Percentiles rank a stretch among this genome's conserved stretches.
Conservation (phyloP, 495 filamentous ascomycete species). For the Penicilliopsis zonata region DNA sequence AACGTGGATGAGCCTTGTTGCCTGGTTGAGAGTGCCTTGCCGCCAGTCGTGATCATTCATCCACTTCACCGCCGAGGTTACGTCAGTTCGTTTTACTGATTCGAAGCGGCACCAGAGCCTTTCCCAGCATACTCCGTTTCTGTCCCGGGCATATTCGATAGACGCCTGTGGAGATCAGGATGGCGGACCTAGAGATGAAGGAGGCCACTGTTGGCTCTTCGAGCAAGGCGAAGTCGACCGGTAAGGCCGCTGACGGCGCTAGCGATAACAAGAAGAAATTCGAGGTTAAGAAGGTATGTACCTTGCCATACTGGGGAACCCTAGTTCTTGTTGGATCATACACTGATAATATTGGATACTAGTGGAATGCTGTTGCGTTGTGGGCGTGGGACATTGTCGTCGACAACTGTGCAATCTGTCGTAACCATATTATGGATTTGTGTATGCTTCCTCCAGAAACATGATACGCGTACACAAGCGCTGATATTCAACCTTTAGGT, state of each 20-base stretch:
- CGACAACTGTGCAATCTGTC: conserved; percentile 98
- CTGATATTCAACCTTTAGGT: too few relatives aligned
- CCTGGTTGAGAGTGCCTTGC: too few relatives aligned
- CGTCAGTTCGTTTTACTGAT: too few relatives aligned
- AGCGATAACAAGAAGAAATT: conserved; percentile 80
- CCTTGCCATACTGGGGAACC: not conserved
- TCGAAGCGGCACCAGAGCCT: too few relatives aligned
- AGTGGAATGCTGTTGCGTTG: conserved; percentile 99
- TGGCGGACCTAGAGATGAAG: conserved; percentile 97
- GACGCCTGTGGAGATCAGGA: conserved; percentile 36
- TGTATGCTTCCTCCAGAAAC: conserved; percentile 56
- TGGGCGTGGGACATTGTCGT: conserved; percentile 99
- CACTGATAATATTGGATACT: conserved; percentile 8
- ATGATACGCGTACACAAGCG: too few relatives aligned
- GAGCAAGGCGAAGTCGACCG: conserved; percentile 48
- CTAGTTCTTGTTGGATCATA: not conserved
- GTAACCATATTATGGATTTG: conserved; percentile 99
- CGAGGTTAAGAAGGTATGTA: conserved; percentile 89
- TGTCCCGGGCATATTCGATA: too few relatives aligned
- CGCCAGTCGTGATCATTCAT: too few relatives aligned
- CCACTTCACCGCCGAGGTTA: too few relatives aligned
- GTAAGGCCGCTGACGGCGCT: conserved; percentile 42
- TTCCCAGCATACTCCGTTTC: too few relatives aligned
- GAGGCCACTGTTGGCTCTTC: conserved; percentile 50
- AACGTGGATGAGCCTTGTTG: too few relatives aligned